A percentile compares a stretch with the other conserved stretches of the same genome.
Conservation (phyloP, 2,329 filamentous ascomycete genomes). For the Daldinia sp. region DNA sequence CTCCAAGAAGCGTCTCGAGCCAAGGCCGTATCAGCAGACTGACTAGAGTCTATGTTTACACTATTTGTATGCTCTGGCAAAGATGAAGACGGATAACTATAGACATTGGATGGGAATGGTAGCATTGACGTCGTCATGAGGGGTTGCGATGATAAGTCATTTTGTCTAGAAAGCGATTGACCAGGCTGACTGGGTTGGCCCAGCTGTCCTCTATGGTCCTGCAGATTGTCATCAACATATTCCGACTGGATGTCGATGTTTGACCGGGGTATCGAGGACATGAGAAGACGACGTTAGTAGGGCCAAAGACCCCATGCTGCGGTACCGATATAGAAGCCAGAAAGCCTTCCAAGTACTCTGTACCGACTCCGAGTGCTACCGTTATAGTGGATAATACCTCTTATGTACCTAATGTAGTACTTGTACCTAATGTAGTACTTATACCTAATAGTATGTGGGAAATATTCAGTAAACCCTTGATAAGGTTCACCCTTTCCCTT, state of each 20-base stretch:
- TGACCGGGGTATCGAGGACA: slow-evolving; percentile 32
- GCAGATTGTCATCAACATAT: slow-evolving; percentile 19
- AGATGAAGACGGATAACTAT: slow-evolving; percentile 13
- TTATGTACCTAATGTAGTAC: too few relatives aligned
- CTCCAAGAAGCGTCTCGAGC: slow-evolving; percentile 24
- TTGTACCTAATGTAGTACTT: too few relatives aligned
- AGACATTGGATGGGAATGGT: slow-evolving; percentile 19
- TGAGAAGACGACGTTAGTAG: slow-evolving; percentile 12
- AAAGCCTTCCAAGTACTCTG: slow-evolving; percentile 14
- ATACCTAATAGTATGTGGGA: not conserved
- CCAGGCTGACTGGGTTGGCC: slow-evolving; percentile 13
- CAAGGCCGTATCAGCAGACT: slow-evolving; percentile 14
- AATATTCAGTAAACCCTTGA: slow-evolving; percentile 1
- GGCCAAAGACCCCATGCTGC: slow-evolving; percentile 31
- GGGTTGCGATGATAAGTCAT: slow-evolving; percentile 22
- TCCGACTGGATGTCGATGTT: slow-evolving; percentile 15
- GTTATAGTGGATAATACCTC: slow-evolving; percentile 3
- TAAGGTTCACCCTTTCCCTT: not conserved
- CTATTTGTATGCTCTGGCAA: slow-evolving; percentile 11
- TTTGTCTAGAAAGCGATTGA: slow-evolving; percentile 18
- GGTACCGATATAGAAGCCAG: slow-evolving; percentile 16
- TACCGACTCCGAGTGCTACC: slow-evolving; percentile 11
- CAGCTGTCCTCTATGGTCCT: slow-evolving; percentile 13
- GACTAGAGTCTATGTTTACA: slow-evolving; percentile 11
- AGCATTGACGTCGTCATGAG: slow-evolving; percentile 22